phyloP scores from a whole-genome alignment of 495 filamentous ascomycete genomes.

The Tuber calosporum region DNA sequence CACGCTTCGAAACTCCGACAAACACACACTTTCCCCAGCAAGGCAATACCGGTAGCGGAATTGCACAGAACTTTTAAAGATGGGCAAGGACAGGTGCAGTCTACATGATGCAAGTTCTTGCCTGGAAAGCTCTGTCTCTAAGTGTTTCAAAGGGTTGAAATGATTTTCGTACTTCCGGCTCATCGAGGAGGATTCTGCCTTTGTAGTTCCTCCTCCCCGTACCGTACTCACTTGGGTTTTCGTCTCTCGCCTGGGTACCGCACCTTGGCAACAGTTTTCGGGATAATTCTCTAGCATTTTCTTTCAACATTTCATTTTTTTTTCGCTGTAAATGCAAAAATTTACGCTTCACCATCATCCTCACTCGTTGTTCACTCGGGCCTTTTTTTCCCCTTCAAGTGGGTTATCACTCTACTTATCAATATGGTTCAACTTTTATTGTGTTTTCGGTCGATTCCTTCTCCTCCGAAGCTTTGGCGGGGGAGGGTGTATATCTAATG shows the following conservation, averaged over 20 bases:
- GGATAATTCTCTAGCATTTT: background rate
- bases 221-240: background rate
- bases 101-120: background rate
- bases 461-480: background rate
- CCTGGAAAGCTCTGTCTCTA: background rate
- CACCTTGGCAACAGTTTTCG: background rate
- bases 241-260: background rate
- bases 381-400: background rate
- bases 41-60: conserved; percentile 66
- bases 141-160: background rate
- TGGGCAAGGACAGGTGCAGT: background rate
- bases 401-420: background rate
- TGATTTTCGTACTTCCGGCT: background rate
- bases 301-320: background rate
- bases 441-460: background rate
- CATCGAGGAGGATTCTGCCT: background rate
- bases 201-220: background rate
- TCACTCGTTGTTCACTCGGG: background rate
- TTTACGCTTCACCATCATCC: background rate
- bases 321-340: background rate
- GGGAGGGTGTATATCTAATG: background rate
- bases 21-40: conserved; percentile 71
- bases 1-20: conserved; percentile 79
- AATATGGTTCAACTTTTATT: background rate
- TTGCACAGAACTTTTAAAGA: conserved; percentile 89